Evolutionary conservation across 768 basidiomycete genomes (phyloP).

Genomic region (Phylloporus scabripes): DNA sequence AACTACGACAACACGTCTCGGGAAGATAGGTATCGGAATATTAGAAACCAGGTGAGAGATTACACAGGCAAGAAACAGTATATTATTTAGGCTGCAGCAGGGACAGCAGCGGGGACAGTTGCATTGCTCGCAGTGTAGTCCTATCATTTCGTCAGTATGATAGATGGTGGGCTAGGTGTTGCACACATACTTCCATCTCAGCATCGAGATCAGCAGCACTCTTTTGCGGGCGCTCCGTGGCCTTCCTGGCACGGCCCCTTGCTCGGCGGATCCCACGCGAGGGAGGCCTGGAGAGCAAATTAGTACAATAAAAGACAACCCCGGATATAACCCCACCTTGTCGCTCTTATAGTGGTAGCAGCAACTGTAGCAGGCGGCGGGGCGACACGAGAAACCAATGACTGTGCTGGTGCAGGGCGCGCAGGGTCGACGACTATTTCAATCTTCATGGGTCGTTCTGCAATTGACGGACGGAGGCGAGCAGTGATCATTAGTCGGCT

Average conservation of each 20-base stretch:
- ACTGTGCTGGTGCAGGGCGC: slow-evolving; percentile 50
- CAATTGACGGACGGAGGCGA: slow-evolving; percentile 33
- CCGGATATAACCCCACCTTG: slow-evolving; percentile 31
- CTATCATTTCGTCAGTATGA: slow-evolving; percentile 30
- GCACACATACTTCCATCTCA: slow-evolving; percentile 84
- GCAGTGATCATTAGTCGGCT: slow-evolving; percentile 33
- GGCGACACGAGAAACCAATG: slow-evolving; percentile 81
- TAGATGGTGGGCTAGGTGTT: not conserved
- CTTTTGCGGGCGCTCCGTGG: slow-evolving; percentile 61
- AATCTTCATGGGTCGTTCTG: slow-evolving; percentile 98
- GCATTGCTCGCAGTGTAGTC: slow-evolving; percentile 61
- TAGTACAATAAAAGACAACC: not conserved
- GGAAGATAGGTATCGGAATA: slow-evolving; percentile 20
- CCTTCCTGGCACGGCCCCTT: slow-evolving; percentile 42
- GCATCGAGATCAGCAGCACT: slow-evolving; percentile 89
- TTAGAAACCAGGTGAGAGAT: slow-evolving; percentile 4
- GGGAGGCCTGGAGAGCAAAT: slow-evolving; percentile 24
- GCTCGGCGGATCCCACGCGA: slow-evolving; percentile 44
- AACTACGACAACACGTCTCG: slow-evolving; percentile 13
- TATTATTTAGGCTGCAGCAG: slow-evolving; percentile 30
- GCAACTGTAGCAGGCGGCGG: slow-evolving; percentile 45
- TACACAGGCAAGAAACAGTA: slow-evolving; percentile 5
- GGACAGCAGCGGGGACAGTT: slow-evolving; percentile 41
- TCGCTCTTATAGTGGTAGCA: slow-evolving; percentile 19
- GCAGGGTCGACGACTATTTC: slow-evolving; percentile 93